Conservation (phyloP, 2,329 filamentous ascomycete species). For the Phialemoniopsis sp. region DNA sequence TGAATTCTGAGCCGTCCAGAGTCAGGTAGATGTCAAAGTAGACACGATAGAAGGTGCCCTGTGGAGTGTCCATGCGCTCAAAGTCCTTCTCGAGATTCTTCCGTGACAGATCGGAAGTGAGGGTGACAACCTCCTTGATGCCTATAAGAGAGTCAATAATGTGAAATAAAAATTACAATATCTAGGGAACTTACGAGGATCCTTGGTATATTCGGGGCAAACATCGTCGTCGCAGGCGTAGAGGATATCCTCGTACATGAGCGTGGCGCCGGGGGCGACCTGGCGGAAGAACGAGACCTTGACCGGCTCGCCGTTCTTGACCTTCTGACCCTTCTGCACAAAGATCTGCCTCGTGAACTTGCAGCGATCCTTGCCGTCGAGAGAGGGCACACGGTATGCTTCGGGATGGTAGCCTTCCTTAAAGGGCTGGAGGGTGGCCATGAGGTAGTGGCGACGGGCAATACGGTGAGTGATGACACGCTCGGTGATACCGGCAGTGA, state of each 20-base stretch:
- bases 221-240: constrained; percentile 98
- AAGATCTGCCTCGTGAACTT: constrained; percentile 99
- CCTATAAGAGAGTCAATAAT: constrained; percentile 44
- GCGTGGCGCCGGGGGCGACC: constrained; percentile 90
- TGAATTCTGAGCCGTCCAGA: constrained; percentile 95
- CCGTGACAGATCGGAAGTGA: constrained; percentile 92
- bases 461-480: constrained; percentile 95
- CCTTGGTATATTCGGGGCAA: constrained; percentile 97
- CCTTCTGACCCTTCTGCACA: constrained; percentile 95
- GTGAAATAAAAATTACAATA: not conserved
- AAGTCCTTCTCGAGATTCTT: constrained; percentile 99
- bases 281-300: constrained; percentile 99
- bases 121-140: constrained; percentile 97
- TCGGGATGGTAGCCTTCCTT: constrained; percentile 98
- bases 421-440: constrained; percentile 98
- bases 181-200: constrained; percentile 75
- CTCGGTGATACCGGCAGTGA: constrained; percentile 96
- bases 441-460: constrained; percentile 94
- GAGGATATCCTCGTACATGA: constrained; percentile 99
- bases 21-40: constrained; percentile 84
- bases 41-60: constrained; percentile 89
- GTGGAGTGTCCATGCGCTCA: constrained; percentile 97
- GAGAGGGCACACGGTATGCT: constrained; percentile 91
- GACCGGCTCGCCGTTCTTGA: constrained; percentile 98
- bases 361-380: constrained; percentile 96